Evolutionary conservation across 768 basidiomycete species (phyloP).

Genomic region (Melanogaster broomeanus): DNA sequence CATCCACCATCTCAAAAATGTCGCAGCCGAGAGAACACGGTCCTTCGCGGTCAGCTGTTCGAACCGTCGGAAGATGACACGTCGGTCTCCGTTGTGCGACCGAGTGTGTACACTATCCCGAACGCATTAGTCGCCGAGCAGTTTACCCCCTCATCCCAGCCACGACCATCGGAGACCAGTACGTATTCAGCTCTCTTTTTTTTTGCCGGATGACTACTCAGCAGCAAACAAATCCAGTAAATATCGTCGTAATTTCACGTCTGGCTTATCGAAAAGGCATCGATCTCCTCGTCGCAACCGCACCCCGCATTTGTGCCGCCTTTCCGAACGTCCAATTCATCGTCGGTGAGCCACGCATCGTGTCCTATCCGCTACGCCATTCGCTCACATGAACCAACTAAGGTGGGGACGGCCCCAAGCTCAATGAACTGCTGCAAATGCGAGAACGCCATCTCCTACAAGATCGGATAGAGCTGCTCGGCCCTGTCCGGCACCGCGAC

Average conservation of each 20-base stretch:
- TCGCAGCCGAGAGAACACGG: slow-evolving; percentile 93
- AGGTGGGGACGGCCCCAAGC: slow-evolving; percentile 96
- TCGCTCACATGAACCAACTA: background rate
- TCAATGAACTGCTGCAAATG: slow-evolving; percentile 94
- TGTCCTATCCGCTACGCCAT: background rate
- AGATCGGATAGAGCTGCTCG: slow-evolving; percentile 89
- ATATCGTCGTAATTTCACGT: slow-evolving; percentile 87
- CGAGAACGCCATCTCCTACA: slow-evolving; percentile 87
- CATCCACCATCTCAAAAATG: background rate
- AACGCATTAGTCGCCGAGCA: slow-evolving; percentile 87
- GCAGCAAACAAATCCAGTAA: slow-evolving; percentile 52
- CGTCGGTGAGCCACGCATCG: slow-evolving; percentile 57
- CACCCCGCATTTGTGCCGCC: slow-evolving; percentile 82
- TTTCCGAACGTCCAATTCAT: slow-evolving; percentile 90
- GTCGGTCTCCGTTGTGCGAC: slow-evolving; percentile 45
- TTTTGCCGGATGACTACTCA: background rate
- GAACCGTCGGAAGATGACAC: slow-evolving; percentile 48
- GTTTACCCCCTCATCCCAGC: slow-evolving; percentile 65
- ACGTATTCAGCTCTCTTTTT: slow-evolving; percentile 20
- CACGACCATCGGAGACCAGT: slow-evolving; percentile 58
- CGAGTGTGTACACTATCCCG: slow-evolving; percentile 88
- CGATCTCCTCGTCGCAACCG: slow-evolving; percentile 90
- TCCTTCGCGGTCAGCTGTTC: slow-evolving; percentile 80
- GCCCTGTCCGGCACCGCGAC: slow-evolving; percentile 75
- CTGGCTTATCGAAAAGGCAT: slow-evolving; percentile 96